These are phyloP conservation scores for Malus hybrid DNA, from an alignment of 331 rosid species.

Conservation along the genomic window DNA sequence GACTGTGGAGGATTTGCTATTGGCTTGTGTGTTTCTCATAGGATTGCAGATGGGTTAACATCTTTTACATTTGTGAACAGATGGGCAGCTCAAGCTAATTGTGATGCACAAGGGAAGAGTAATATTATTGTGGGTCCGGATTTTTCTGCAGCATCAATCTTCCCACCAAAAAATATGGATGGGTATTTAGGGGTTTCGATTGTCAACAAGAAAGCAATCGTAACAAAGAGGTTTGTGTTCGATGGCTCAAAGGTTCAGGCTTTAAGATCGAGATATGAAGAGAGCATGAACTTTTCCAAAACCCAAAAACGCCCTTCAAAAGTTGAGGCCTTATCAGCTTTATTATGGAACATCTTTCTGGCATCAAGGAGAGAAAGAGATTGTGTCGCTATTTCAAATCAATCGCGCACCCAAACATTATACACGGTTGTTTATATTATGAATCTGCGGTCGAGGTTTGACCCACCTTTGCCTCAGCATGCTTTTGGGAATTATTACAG, in stretches of 20 bases:
- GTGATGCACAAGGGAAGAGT: not conserved
- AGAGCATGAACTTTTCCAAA: not conserved
- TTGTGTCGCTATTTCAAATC: too few species aligned
- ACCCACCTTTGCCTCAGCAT: conserved; percentile 5
- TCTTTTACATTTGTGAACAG: not conserved
- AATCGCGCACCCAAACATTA: not conserved
- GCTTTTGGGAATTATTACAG: conserved; percentile 21
- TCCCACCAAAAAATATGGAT: conserved; percentile 8
- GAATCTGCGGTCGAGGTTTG: conserved; percentile 12
- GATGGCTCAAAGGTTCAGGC: conserved; percentile 7
- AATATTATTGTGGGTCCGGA: not conserved
- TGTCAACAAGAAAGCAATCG: not conserved
- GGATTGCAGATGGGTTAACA: conserved; percentile 14
- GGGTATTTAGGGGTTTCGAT: not conserved
- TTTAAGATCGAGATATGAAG: conserved; percentile 1
- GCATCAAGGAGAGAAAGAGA: not conserved
- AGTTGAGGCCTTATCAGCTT: conserved; percentile 12
- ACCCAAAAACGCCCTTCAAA: conserved; percentile 1
- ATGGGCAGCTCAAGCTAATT: conserved; percentile 7
- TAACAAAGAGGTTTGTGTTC: conserved; percentile 11
- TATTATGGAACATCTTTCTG: not conserved
- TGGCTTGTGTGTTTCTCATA: conserved; percentile 16
- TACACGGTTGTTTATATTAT: conserved; percentile 1
- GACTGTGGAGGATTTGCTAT: not conserved
- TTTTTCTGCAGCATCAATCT: conserved; percentile 8